These are phyloP conservation scores for Tylopilus vinaceipallidus DNA, from an alignment of 768 basidiomycete genomes.

Conservation along the genomic window DNA sequence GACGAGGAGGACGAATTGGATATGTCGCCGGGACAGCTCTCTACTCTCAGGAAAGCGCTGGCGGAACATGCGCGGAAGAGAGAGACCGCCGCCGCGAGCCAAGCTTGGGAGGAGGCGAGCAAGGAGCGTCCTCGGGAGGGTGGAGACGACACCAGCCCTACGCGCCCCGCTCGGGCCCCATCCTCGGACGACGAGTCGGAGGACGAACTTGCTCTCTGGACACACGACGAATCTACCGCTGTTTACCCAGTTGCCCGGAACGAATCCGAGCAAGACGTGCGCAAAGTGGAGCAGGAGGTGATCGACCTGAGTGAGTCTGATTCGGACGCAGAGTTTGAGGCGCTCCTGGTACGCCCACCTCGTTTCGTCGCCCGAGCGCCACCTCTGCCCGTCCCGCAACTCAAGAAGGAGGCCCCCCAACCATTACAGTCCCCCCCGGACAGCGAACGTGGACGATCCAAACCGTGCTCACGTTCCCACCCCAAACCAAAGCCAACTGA, in stretches of 20 bases:
- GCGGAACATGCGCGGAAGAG: conserved; percentile 9
- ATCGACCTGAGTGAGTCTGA: conserved; percentile 27
- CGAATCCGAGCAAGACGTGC: conserved; percentile 15
- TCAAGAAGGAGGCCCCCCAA: conserved; percentile 5
- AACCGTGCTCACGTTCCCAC: conserved; percentile 6
- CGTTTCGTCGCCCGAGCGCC: conserved; percentile 9
- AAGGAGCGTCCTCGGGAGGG: not conserved
- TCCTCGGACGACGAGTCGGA: conserved; percentile 39
- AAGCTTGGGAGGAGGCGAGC: conserved; percentile 4
- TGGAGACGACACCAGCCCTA: conserved; percentile 20
- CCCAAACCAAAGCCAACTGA: conserved; percentile 1
- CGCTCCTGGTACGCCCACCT: conserved; percentile 25
- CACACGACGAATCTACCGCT: conserved; percentile 40
- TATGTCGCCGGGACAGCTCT: conserved; percentile 19
- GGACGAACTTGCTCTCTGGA: conserved; percentile 47
- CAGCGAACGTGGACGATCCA: conserved; percentile 14
- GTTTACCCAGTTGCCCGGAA: conserved; percentile 31
- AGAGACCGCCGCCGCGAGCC: conserved; percentile 6
- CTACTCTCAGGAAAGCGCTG: conserved; percentile 16
- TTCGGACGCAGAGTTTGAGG: conserved; percentile 31
- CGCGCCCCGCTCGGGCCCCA: conserved; percentile 4
- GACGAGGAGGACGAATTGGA: conserved; percentile 29
- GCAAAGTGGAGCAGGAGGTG: conserved; percentile 19
- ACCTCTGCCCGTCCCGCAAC: conserved; percentile 1
- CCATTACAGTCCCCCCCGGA: conserved; percentile 14